phyloP scores from a whole-genome alignment of 768 basidiomycete genomes.

The Neoboletus subvelutipes region DNA sequence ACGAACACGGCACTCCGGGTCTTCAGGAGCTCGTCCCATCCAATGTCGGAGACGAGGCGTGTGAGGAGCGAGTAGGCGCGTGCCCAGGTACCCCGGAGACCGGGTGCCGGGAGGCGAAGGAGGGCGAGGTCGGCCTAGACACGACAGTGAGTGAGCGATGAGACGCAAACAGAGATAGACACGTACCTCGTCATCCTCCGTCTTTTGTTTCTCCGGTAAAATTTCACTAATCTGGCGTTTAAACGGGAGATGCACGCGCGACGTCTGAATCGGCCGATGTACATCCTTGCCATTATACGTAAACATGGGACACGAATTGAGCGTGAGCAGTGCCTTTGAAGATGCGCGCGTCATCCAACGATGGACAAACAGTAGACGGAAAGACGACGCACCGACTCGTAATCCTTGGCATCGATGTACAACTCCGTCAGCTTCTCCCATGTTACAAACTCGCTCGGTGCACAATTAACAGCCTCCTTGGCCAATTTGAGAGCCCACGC shows the following conservation, averaged over 20 bases:
- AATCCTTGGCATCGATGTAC: slow-evolving; percentile 88
- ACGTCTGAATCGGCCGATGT: slow-evolving; percentile 79
- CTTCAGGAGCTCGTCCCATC: slow-evolving; percentile 98
- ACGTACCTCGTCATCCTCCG: slow-evolving; percentile 79
- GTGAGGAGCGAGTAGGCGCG: slow-evolving; percentile 91
- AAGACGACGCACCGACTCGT: slow-evolving; percentile 52
- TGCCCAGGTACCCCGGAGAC: slow-evolving; percentile 93
- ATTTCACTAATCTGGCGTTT: slow-evolving; percentile 86
- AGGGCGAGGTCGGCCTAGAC: slow-evolving; percentile 88
- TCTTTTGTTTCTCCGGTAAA: slow-evolving; percentile 77
- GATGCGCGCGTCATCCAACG: neutral
- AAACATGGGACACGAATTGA: slow-evolving; percentile 99
- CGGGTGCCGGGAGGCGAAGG: slow-evolving; percentile 91
- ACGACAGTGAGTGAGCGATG: neutral
- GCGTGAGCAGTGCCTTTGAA: slow-evolving; percentile 72
- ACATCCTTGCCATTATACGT: slow-evolving; percentile 96
- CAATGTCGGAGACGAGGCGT: slow-evolving; percentile 88
- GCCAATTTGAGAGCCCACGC: slow-evolving; percentile 94
- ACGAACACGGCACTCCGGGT: slow-evolving; percentile 94
- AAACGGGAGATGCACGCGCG: slow-evolving; percentile 82
- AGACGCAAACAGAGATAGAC: neutral
- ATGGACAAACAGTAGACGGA: neutral
- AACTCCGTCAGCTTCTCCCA: slow-evolving; percentile 98
- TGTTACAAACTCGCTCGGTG: slow-evolving; percentile 97
- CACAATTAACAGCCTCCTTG: slow-evolving; percentile 94